Base-by-base conservation (phyloP, 1,284 basidiomycete genomes). In the Tranzscheliella williamsii region DNA sequence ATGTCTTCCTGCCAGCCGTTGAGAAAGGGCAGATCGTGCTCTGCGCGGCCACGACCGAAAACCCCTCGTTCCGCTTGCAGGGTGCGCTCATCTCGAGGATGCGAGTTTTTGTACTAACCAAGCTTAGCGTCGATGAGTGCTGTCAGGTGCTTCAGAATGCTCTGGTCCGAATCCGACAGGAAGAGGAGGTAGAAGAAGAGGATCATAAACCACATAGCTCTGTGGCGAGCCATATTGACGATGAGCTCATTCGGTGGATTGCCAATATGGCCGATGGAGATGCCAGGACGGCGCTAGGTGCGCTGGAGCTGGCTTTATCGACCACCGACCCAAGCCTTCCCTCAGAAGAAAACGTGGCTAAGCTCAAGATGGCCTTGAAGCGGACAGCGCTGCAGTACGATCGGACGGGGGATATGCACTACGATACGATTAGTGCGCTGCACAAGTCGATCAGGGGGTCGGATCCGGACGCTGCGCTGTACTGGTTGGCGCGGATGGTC, bases 31-130 rank as follows among this genome's bases (percentile, higher is more conserved):
- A 62, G 44, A 45, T 63, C 23, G 56, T 71, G 82, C 80, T 93
- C 26, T 85, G 94, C 54, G 89, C 89, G 15, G 90, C 91, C 1
- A 94, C 91, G 3, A 94, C 91, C 0, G 91, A 94, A 77, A 94
- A 94, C 70, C 91, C 91, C 0, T 90, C 88, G 1, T 94, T 93
- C 80, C 89, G 70, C 3, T 35, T 73, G 85, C 39, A 84, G 84
- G 26, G 88, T 32, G 73, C 90, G 4, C 80, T 92, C 27, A 79
- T 91, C 29, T 89, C 87, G 67, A 84, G 90, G 35, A 90, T 89
- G 78, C 84, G 89, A n/a, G 78, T 81, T 12, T 76, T 76, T 24
- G 69, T 76, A 7, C 62, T 76, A 6, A 52, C 53, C 27, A 76
- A 73, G 46, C 50, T 69, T 20, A 42, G 50, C 38, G 52, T 62